Evolutionary conservation across 1,284 basidiomycete species (phyloP).

Genomic region (Trametes polyzona): DNA sequence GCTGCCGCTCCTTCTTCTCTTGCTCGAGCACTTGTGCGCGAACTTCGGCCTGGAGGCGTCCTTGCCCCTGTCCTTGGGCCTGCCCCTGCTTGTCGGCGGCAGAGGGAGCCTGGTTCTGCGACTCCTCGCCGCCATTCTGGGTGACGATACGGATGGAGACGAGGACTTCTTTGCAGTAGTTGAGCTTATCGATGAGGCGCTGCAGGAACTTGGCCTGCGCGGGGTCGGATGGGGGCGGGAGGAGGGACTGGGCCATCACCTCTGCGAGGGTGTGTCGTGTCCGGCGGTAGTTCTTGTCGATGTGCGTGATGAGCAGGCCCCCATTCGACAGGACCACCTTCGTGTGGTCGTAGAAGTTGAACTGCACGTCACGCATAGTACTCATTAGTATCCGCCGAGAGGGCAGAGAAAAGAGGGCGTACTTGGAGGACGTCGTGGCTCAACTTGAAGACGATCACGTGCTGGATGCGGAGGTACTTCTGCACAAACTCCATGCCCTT

Average conservation of each 20-base stretch:
- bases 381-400: too few relatives aligned
- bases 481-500: constrained; percentile 94
- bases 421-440: constrained; percentile 94
- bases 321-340: constrained; percentile 89
- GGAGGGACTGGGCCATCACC: constrained; percentile 65
- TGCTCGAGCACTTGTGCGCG: neutral
- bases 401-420: constrained; percentile 22
- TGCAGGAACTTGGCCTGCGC: constrained; percentile 64
- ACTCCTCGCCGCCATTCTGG: constrained; percentile 13
- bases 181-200: constrained; percentile 74
- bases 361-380: constrained; percentile 43
- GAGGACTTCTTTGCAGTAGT: constrained; percentile 83
- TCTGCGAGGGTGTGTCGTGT: constrained; percentile 77
- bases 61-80: constrained; percentile 3
- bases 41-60: neutral
- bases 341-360: constrained; percentile 98
- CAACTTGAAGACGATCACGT: constrained; percentile 95
- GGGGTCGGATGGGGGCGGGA: constrained; percentile 45
- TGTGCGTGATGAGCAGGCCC: constrained; percentile 83
- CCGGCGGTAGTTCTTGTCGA: constrained; percentile 86
- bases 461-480: constrained; percentile 95
- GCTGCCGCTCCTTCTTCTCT: too few relatives aligned
- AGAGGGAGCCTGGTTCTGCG: too few relatives aligned
- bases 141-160: constrained; percentile 58
- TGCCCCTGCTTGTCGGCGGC: neutral